Evolutionary conservation across 2,329 filamentous ascomycete genomes (phyloP).

Genomic region (Alternaria ethzedia): DNA sequence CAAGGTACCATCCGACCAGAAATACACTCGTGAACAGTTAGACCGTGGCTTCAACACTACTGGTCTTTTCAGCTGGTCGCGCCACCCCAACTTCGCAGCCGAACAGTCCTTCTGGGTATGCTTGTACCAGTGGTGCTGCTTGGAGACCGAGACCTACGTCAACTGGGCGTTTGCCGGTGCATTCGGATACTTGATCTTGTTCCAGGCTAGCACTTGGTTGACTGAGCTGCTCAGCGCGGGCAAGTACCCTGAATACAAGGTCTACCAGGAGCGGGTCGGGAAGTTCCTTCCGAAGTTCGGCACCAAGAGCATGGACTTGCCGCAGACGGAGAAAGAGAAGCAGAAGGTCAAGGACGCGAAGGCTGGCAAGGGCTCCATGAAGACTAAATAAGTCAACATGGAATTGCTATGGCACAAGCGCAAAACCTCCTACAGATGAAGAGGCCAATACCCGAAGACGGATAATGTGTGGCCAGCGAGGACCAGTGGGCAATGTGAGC

Average conservation of each 20-base stretch:
- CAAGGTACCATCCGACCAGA: slow-evolving; percentile 68
- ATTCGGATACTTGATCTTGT: slow-evolving; percentile 74
- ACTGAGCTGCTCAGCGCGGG: slow-evolving; percentile 80
- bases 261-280: slow-evolving; percentile 83
- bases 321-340: slow-evolving; percentile 28
- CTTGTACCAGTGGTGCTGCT: slow-evolving; percentile 88
- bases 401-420: neutral
- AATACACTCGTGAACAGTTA: slow-evolving; percentile 74
- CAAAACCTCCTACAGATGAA: neutral
- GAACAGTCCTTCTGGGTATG: slow-evolving; percentile 91
- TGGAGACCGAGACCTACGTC: slow-evolving; percentile 70
- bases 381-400: neutral
- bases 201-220: slow-evolving; percentile 86
- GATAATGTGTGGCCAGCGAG: neutral
- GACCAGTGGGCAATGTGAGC: neutral
- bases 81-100: slow-evolving; percentile 93
- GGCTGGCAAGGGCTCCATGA: slow-evolving; percentile 25
- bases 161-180: slow-evolving; percentile 82
- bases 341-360: slow-evolving; percentile 28
- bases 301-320: slow-evolving; percentile 40
- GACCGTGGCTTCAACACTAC: slow-evolving; percentile 87
- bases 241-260: slow-evolving; percentile 88
- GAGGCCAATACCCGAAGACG: neutral
- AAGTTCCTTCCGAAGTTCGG: slow-evolving; percentile 74
- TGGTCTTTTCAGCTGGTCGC: slow-evolving; percentile 85